Evolutionary conservation across 164 flowering plant species (phyloP).

Genomic region (Macadamia integrifolia): DNA sequence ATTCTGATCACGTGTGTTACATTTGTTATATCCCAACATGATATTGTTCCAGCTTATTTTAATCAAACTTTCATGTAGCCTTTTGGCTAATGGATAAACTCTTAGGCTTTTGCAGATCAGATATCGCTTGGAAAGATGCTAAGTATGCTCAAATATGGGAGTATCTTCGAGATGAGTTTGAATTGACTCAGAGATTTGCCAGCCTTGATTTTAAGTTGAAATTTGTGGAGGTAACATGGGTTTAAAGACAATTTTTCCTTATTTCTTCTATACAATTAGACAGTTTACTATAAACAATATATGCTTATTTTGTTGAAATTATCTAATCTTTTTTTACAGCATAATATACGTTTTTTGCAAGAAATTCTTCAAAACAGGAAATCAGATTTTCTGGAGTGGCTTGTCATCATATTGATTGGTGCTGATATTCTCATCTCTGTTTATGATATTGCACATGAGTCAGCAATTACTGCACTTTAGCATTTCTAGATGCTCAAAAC

Average conservation of each 20-base stretch:
- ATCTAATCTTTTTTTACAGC: constrained; percentile 45
- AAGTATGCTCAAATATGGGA: constrained; percentile 97
- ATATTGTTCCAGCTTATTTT: no score
- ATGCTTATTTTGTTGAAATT: background rate
- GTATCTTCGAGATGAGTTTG: constrained; percentile 89
- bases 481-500: constrained; percentile 3
- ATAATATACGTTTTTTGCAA: constrained; percentile 83
- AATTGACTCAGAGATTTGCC: constrained; percentile 86
- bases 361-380: constrained; percentile 92
- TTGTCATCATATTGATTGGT: constrained; percentile 71
- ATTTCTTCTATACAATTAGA: no score
- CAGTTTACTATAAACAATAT: no score
- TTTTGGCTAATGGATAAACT: background rate
- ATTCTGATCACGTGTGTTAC: no score
- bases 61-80: background rate
- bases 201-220: constrained; percentile 93
- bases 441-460: constrained; percentile 56
- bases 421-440: constrained; percentile 77
- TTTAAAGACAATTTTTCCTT: no score
- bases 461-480: constrained; percentile 34
- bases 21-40: no score
- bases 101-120: constrained; percentile 53
- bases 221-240: constrained; percentile 75
- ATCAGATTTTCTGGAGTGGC: constrained; percentile 89
- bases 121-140: constrained; percentile 95